Conservation (phyloP, 2,329 filamentous ascomycete genomes). For the Hypoxylon sp. region DNA sequence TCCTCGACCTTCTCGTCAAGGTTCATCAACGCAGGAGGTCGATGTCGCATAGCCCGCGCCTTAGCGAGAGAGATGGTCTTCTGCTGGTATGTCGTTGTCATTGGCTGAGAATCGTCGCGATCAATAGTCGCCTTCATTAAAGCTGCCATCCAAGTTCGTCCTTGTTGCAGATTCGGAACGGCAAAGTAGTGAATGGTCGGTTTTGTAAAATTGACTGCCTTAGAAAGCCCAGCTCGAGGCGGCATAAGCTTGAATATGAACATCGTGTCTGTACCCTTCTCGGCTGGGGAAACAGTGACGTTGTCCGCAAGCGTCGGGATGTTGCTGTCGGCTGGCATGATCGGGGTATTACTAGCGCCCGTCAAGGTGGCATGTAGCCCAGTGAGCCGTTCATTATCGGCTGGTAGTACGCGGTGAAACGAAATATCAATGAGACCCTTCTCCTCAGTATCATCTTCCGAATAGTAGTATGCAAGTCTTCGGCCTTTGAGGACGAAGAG, state of each 20-base stretch:
- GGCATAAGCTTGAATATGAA: slow-evolving; percentile 99
- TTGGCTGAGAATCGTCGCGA: slow-evolving; percentile 81
- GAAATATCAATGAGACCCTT: slow-evolving; percentile 98
- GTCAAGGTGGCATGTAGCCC: slow-evolving; percentile 93
- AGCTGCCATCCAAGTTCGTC: slow-evolving; percentile 97
- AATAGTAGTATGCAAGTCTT: slow-evolving; percentile 95
- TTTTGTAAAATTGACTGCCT: slow-evolving; percentile 97
- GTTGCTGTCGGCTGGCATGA: slow-evolving; percentile 63
- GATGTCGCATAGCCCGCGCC: slow-evolving; percentile 86
- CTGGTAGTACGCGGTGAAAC: slow-evolving; percentile 94
- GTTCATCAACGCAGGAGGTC: slow-evolving; percentile 89
- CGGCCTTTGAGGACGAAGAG: slow-evolving; percentile 95
- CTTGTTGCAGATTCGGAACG: slow-evolving; percentile 88
- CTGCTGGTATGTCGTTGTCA: slow-evolving; percentile 94
- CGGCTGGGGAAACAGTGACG: slow-evolving; percentile 54
- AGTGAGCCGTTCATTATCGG: slow-evolving; percentile 90
- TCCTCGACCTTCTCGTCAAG: slow-evolving; percentile 63
- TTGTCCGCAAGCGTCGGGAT: slow-evolving; percentile 61
- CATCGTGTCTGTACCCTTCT: slow-evolving; percentile 74
- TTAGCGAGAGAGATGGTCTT: slow-evolving; percentile 95
- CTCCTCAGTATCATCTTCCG: slow-evolving; percentile 90
- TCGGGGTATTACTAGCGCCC: slow-evolving; percentile 79
- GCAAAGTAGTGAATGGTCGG: slow-evolving; percentile 98
- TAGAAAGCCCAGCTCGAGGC: slow-evolving; percentile 85
- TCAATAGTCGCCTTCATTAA: slow-evolving; percentile 99